Evolutionary conservation across 169 alveolate genomes (phyloP).

Genomic region (Plasmodium malariae): DNA sequence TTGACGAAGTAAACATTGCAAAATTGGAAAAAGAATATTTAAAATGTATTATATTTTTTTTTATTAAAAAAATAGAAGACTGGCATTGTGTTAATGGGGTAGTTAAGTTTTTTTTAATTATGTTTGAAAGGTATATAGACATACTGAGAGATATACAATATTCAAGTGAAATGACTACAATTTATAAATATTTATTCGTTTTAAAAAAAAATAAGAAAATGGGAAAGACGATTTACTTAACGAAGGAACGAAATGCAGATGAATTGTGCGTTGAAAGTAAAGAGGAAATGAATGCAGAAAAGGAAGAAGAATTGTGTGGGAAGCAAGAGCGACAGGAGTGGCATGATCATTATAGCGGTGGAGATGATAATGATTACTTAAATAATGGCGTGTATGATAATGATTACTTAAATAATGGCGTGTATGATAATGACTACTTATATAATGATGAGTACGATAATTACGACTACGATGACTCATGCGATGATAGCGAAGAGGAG

Average conservation of each 20-base stretch:
- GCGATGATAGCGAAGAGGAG: neutral
- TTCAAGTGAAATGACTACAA: constrained; percentile 4
- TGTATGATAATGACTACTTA: too few species aligned
- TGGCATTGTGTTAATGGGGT: constrained; percentile 73
- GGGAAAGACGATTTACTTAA: neutral
- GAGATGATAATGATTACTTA: neutral
- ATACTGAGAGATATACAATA: constrained; percentile 4
- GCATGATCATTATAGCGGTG: neutral
- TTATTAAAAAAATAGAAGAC: constrained; percentile 58
- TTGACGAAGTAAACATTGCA: constrained; percentile 12
- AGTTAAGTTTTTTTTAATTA: constrained; percentile 10
- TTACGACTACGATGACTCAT: neutral
- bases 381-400: too few species aligned
- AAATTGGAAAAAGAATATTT: constrained; percentile 27
- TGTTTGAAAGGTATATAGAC: constrained; percentile 35
- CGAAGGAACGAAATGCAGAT: neutral
- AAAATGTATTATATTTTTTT: constrained; percentile 3
- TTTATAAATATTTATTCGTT: constrained; percentile 18
- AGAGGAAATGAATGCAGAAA: neutral
- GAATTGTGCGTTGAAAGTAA: neutral
- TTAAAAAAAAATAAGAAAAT: constrained; percentile 5
- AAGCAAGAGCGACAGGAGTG: too few species aligned
- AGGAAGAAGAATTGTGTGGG: too few species aligned
- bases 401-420: too few species aligned
- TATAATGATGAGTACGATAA: neutral